Conservation (phyloP, 2,329 filamentous ascomycete species). For the Claviceps fusiformis region DNA sequence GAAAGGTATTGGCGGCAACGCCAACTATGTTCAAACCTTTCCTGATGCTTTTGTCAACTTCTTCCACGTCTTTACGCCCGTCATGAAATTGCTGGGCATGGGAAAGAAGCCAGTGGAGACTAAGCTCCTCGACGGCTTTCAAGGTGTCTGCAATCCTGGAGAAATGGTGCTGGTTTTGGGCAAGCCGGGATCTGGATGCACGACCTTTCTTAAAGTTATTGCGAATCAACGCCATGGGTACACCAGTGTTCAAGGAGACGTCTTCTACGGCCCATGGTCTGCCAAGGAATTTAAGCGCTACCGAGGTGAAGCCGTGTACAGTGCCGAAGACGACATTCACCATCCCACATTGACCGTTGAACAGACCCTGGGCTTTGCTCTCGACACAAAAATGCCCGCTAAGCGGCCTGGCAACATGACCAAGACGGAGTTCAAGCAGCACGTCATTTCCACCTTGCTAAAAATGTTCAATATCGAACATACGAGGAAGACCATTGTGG, state of each 20-base stretch:
- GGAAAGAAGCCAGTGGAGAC: constrained; percentile 57
- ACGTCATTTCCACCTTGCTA: constrained; percentile 59
- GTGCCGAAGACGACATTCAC: constrained; percentile 67
- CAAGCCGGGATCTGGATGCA: constrained; percentile 59
- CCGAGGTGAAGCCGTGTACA: constrained; percentile 74
- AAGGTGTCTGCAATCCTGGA: constrained; percentile 58
- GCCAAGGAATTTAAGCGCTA: constrained; percentile 60
- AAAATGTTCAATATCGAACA: constrained; percentile 94
- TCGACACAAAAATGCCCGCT: constrained; percentile 73
- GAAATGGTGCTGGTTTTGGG: constrained; percentile 84
- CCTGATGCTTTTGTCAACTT: constrained; percentile 65
- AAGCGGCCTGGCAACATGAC: constrained; percentile 64
- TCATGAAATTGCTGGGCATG: constrained; percentile 48
- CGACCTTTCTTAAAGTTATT: constrained; percentile 55
- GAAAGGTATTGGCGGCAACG: constrained; percentile 57
- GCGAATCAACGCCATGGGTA: constrained; percentile 50
- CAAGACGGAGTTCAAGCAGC: constrained; percentile 61
- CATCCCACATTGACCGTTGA: constrained; percentile 76
- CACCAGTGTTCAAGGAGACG: constrained; percentile 49
- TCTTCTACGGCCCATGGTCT: constrained; percentile 62
- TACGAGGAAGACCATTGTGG: constrained; percentile 72
- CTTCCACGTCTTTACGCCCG: constrained; percentile 58
- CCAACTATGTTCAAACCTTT: constrained; percentile 62
- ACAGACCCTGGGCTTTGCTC: constrained; percentile 73
- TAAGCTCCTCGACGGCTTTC: constrained; percentile 61